Percentiles rank a stretch among this genome's conserved stretches.
phyloP scores from a whole-genome alignment of 768 basidiomycete genomes.

The Grammothele lineata region DNA sequence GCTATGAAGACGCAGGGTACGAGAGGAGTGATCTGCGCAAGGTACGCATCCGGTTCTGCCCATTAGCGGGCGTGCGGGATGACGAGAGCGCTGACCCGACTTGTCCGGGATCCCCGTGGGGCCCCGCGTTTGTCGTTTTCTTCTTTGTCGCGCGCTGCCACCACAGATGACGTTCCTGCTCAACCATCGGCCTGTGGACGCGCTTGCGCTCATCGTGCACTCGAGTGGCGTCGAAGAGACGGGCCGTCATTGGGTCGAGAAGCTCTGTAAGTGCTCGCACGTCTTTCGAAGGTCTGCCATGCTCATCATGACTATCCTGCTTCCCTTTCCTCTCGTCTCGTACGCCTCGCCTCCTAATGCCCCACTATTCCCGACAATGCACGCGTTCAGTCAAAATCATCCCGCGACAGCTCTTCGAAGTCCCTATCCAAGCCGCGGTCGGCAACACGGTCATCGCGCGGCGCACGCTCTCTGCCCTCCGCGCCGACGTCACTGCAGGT shows the following conservation, averaged over 20 bases:
- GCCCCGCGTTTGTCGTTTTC: too few relatives aligned
- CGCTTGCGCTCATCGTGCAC: constrained; percentile 89
- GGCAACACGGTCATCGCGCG: constrained; percentile 86
- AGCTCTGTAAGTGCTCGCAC: constrained; percentile 62
- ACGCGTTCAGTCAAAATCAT: constrained; percentile 96
- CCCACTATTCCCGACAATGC: too few relatives aligned
- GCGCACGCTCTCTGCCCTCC: constrained; percentile 80
- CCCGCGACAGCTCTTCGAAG: constrained; percentile 88
- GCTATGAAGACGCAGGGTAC: constrained; percentile 95
- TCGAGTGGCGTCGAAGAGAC: constrained; percentile 69
- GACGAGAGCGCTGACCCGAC: not conserved
- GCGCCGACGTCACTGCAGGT: constrained; percentile 92
- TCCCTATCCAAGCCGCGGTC: constrained; percentile 91
- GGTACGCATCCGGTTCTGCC: constrained; percentile 42
- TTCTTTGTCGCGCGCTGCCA: too few relatives aligned
- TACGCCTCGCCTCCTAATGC: too few relatives aligned
- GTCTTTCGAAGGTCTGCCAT: too few relatives aligned
- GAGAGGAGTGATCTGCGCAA: constrained; percentile 76
- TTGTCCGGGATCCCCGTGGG: too few relatives aligned
- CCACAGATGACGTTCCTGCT: constrained; percentile 87
- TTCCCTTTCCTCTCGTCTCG: too few relatives aligned
- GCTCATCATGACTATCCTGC: too few relatives aligned
- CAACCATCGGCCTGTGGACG: constrained; percentile 88
- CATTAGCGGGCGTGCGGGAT: not conserved
- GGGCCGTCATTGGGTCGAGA: constrained; percentile 84